Evolutionary conservation across 139 green algal genomes (phyloP).

Genomic region (Tetradesmus obliquus): DNA sequence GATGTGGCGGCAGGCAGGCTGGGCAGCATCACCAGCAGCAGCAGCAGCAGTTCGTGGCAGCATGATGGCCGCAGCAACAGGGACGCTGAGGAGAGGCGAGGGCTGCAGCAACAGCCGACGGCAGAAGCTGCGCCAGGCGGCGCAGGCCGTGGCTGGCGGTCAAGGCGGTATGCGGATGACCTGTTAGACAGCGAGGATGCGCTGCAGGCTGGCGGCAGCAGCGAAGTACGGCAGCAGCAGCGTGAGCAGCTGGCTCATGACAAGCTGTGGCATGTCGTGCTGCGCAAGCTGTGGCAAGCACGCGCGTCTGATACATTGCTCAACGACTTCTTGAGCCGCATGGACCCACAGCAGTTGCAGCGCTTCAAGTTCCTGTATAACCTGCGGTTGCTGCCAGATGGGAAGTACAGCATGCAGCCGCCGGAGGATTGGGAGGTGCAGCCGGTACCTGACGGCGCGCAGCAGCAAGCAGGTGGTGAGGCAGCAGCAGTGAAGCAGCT

Average conservation of each 20-base stretch:
- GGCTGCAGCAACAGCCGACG: neutral
- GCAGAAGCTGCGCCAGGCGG: slow-evolving; percentile 14
- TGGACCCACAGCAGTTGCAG: slow-evolving; percentile 33
- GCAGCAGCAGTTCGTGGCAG: neutral
- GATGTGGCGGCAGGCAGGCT: slow-evolving; percentile 21
- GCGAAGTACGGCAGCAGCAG: neutral
- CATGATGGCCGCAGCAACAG: neutral
- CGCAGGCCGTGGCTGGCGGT: neutral
- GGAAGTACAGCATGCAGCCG: slow-evolving; percentile 3
- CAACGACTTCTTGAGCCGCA: slow-evolving; percentile 19
- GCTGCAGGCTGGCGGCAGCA: neutral
- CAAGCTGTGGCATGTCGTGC: slow-evolving; percentile 36
- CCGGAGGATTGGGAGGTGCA: slow-evolving; percentile 27
- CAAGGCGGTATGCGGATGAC: neutral
- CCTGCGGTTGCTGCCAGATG: neutral
- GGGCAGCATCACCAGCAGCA: neutral
- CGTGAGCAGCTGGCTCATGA: slow-evolving; percentile 24
- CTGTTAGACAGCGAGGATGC: neutral
- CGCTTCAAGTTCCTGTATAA: slow-evolving; percentile 41
- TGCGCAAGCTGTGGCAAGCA: slow-evolving; percentile 32
- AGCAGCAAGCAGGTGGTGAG: neutral
- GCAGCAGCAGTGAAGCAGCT: slow-evolving; percentile 14
- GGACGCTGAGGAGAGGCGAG: neutral
- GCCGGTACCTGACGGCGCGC: neutral
- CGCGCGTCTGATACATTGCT: slow-evolving; percentile 13